A percentile compares a stretch with the other conserved stretches of the same genome.
Evolutionary conservation across 257 asterid species (phyloP).

Genomic region (Nicotiana attenuata): DNA sequence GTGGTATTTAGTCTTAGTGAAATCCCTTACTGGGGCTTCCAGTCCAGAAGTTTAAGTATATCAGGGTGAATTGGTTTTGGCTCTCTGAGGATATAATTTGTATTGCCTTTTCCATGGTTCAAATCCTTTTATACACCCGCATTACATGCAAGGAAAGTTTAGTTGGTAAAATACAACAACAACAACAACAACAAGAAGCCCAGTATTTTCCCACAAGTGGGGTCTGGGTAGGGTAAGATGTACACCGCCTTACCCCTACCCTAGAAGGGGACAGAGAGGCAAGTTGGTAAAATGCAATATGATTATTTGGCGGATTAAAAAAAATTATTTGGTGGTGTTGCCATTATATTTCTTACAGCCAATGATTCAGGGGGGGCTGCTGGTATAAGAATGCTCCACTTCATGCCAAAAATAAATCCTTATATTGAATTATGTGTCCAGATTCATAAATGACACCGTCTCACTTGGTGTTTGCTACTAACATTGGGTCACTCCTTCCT

Average conservation of each 20-base stretch:
- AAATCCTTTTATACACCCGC: background rate
- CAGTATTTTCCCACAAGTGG: too few species aligned
- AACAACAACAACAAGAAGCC: too few species aligned
- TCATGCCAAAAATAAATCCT: background rate
- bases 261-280: too few species aligned
- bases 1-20: background rate
- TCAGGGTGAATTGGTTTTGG: background rate
- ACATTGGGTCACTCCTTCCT: background rate
- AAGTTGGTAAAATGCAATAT: too few species aligned
- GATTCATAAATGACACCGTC: background rate
- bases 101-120: background rate
- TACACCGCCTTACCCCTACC: too few species aligned
- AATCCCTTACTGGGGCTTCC: background rate
- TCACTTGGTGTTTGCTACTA: background rate
- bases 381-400: slow-evolving; percentile 1
- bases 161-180: background rate
- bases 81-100: background rate
- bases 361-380: background rate
- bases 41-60: background rate
- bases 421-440: background rate
- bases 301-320: too few species aligned
- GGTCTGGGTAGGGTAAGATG: too few species aligned
- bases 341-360: background rate
- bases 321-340: background rate
- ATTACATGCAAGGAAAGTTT: background rate